These are phyloP conservation scores for Helenozyma baotianmanensis DNA, from an alignment of 805 yeast genomes.

Conservation along the genomic window DNA sequence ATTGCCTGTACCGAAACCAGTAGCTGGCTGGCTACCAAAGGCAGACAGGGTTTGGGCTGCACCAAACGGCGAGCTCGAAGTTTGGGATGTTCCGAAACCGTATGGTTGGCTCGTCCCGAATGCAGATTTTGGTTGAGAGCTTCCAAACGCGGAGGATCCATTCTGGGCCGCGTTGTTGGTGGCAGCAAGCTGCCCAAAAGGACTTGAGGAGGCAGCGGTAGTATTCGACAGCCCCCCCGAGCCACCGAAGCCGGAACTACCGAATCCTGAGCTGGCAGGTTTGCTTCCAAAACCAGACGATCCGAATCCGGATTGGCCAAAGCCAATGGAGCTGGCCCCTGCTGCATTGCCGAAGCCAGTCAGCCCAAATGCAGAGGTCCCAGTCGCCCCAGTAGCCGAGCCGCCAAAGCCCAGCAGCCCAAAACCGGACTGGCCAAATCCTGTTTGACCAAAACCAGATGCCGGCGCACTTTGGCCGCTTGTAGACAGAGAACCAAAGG, in stretches of 20 bases:
- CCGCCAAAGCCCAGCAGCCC: background rate
- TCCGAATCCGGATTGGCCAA: slow-evolving; percentile 8
- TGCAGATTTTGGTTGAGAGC: too few species aligned
- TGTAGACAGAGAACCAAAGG: background rate
- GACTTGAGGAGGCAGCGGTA: background rate
- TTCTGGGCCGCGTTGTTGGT: too few species aligned
- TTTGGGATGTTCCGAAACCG: too few species aligned
- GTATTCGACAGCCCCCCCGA: background rate
- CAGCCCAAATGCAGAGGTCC: slow-evolving; percentile 5
- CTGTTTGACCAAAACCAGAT: background rate
- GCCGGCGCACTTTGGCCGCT: background rate
- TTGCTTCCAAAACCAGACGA: slow-evolving; percentile 3
- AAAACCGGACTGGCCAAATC: background rate
- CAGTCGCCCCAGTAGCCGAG: slow-evolving; percentile 5
- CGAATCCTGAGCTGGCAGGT: slow-evolving; percentile 3
- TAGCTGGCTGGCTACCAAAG: background rate
- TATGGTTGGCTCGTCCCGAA: too few species aligned
- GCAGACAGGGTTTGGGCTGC: too few species aligned
- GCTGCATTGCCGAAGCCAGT: slow-evolving; percentile 2
- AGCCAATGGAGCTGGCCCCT: background rate
- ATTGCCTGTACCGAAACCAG: background rate
- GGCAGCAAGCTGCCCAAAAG: too few species aligned
- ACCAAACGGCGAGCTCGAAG: too few species aligned
- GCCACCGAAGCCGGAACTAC: background rate
- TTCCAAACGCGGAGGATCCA: too few species aligned